Evolutionary conservation across 192 early-diverging fungal species (phyloP).

Genomic region (Rhizophlyctis rosea): DNA sequence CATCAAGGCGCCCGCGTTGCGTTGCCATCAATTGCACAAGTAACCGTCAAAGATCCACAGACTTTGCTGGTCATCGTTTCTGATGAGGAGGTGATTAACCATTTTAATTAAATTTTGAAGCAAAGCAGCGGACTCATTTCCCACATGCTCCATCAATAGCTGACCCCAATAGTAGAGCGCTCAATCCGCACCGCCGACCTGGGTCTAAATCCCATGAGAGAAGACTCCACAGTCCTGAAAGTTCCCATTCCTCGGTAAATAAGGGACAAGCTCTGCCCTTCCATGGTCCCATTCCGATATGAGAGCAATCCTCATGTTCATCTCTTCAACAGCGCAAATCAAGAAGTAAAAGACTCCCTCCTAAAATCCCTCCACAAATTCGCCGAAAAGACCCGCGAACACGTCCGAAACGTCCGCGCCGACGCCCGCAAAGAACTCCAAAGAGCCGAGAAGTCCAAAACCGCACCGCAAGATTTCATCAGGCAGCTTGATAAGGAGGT

Average conservation of each 20-base stretch:
- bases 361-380: conserved; percentile 56
- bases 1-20: conserved; percentile 52
- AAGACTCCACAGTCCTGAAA: conserved; percentile 63
- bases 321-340: conserved; percentile 54
- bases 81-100: conserved; percentile 59
- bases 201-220: conserved; percentile 70
- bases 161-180: conserved; percentile 60
- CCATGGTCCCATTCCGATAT: neutral
- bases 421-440: conserved; percentile 75
- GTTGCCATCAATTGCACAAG: conserved; percentile 67
- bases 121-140: neutral
- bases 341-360: conserved; percentile 71
- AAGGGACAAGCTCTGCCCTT: neutral
- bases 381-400: conserved; percentile 66
- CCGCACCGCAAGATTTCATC: conserved; percentile 57
- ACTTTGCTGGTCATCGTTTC: conserved; percentile 75
- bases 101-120: neutral
- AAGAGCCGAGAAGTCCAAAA: conserved; percentile 52
- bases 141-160: conserved; percentile 20
- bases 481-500: conserved; percentile 57
- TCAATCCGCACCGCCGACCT: conserved; percentile 74
- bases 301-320: neutral
- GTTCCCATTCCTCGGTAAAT: conserved; percentile 79
- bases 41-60: conserved; percentile 80
- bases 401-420: conserved; percentile 65